Conservation (phyloP, 495 filamentous ascomycete genomes). For the Penicillium fimorum region DNA sequence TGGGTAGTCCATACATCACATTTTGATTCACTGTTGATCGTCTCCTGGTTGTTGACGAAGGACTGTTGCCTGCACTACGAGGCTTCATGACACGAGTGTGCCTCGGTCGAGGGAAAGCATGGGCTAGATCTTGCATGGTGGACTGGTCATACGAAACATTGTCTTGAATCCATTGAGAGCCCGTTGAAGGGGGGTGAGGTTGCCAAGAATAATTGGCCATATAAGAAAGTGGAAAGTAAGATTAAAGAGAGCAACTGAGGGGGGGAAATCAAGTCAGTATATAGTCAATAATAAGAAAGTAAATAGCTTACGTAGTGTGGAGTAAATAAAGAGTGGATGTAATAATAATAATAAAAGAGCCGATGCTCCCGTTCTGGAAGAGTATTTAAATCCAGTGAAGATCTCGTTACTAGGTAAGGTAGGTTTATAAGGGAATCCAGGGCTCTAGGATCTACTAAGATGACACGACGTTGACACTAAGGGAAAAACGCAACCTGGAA, state of each 20-base stretch:
- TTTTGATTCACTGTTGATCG: conserved; percentile 56
- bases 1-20: conserved; percentile 25
- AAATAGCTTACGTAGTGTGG: conserved; percentile 8
- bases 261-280: background rate
- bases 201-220: conserved; percentile 39
- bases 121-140: conserved; percentile 33
- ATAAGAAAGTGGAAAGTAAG: conserved; percentile 12
- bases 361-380: conserved; percentile 17
- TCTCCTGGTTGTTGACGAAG: conserved; percentile 54
- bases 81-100: conserved; percentile 62
- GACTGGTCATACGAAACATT: conserved; percentile 25
- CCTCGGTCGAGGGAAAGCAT: conserved; percentile 37
- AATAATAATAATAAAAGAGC: conserved; percentile 6
- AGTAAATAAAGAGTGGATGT: background rate
- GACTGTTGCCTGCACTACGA: conserved; percentile 68
- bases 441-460: conserved; percentile 43
- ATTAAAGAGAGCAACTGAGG: background rate
- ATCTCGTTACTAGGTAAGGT: conserved; percentile 6
- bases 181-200: conserved; percentile 30
- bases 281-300: background rate
- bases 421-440: conserved; percentile 27
- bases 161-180: conserved; percentile 32
- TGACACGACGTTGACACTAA: conserved; percentile 49
- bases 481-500: conserved; percentile 19
- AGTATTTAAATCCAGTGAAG: conserved; percentile 12